A percentile compares a stretch with the other conserved stretches of the same genome.
Evolutionary conservation across 768 basidiomycete genomes (phyloP).

Genomic region (Austroboletus eburneus): DNA sequence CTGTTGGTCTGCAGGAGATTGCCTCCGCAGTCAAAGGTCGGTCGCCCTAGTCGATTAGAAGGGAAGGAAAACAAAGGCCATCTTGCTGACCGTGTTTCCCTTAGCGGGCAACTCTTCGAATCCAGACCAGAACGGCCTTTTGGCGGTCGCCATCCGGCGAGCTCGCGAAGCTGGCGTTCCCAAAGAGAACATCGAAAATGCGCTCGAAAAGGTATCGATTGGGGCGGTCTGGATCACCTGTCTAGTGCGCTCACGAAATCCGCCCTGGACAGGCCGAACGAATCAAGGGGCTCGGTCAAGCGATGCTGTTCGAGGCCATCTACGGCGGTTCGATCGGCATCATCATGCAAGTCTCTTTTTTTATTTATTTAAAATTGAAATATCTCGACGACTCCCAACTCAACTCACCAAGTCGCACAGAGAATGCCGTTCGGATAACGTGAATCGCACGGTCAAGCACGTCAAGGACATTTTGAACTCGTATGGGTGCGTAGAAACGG

Average conservation of each 20-base stretch:
- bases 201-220: conserved; percentile 57
- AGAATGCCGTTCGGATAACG: conserved; percentile 62
- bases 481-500: conserved; percentile 46
- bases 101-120: conserved; percentile 55
- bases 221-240: too few relatives aligned
- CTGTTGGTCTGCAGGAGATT: conserved; percentile 46
- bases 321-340: conserved; percentile 56
- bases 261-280: conserved; percentile 39
- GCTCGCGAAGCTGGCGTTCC: conserved; percentile 58
- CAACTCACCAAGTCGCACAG: conserved; percentile 31
- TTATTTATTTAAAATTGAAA: too few relatives aligned
- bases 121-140: conserved; percentile 48
- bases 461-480: conserved; percentile 48
- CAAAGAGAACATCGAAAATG: conserved; percentile 64
- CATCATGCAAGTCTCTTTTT: conserved; percentile 48
- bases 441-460: conserved; percentile 55
- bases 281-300: conserved; percentile 45
- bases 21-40: conserved; percentile 56
- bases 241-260: too few relatives aligned
- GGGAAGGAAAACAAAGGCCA: too few relatives aligned
- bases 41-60: conserved; percentile 11
- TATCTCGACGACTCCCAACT: conserved; percentile 16
- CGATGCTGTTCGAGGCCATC: conserved; percentile 58
- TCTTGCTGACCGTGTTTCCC: too few relatives aligned
- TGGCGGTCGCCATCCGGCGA: conserved; percentile 52